phyloP scores from a whole-genome alignment of 352 stramenopile species.

The Plasmopara viticola region DNA sequence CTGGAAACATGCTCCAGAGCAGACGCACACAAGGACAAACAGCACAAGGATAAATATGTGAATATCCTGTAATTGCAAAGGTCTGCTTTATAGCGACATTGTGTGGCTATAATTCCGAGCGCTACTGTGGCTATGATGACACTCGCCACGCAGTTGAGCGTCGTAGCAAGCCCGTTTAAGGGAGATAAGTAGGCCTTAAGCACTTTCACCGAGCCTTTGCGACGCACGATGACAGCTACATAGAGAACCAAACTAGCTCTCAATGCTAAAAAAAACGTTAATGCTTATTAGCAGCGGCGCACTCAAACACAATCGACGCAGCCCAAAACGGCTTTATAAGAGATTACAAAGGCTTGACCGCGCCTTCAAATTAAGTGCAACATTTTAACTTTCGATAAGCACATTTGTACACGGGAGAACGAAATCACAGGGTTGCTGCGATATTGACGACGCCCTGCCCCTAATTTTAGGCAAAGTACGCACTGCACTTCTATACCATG shows the following conservation, averaged over 20 bases:
- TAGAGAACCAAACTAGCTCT: slow-evolving; percentile 16
- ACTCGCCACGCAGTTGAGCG: slow-evolving; percentile 38
- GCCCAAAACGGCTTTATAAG: too few relatives aligned
- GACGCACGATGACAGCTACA: slow-evolving; percentile 33
- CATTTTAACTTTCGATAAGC: neutral
- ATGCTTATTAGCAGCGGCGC: too few relatives aligned
- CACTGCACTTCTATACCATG: too few relatives aligned
- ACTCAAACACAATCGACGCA: too few relatives aligned
- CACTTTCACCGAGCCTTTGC: slow-evolving; percentile 47
- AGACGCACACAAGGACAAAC: slow-evolving; percentile 39
- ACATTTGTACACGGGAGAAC: neutral
- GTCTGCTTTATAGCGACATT: too few relatives aligned
- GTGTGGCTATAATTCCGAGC: slow-evolving; percentile 33
- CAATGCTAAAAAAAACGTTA: too few relatives aligned
- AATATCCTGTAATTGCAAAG: too few relatives aligned
- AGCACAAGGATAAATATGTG: slow-evolving; percentile 31
- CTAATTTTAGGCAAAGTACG: neutral
- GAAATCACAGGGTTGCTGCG: neutral
- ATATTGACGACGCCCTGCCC: neutral
- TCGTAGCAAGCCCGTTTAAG: slow-evolving; percentile 35
- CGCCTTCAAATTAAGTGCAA: neutral
- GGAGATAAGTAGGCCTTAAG: slow-evolving; percentile 40
- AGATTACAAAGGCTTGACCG: neutral
- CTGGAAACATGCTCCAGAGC: slow-evolving; percentile 34
- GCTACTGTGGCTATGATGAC: slow-evolving; percentile 48